Conservation (phyloP, 306 rosid genomes). For the Ochetophila trinervis region DNA sequence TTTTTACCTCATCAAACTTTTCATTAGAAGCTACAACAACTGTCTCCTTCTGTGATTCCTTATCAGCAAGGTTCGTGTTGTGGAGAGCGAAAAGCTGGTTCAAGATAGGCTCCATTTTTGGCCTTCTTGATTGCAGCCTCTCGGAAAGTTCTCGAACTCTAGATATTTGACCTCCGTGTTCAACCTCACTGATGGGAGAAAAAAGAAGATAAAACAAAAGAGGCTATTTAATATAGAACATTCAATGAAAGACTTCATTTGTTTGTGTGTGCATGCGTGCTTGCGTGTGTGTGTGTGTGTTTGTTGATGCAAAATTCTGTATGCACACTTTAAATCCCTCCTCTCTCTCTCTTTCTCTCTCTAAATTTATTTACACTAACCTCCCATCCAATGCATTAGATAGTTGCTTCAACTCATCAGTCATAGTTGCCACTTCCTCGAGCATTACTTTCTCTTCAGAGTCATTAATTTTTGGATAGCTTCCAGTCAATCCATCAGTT, state of each 20-base stretch:
- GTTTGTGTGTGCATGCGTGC: too few species aligned
- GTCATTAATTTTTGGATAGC: not conserved
- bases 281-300: too few species aligned
- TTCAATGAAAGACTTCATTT: too few species aligned
- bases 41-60: not conserved
- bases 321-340: too few species aligned
- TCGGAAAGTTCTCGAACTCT: not conserved
- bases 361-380: conserved; percentile 4
- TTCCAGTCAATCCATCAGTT: not conserved
- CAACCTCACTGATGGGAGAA: not conserved
- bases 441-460: not conserved
- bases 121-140: conserved; percentile 15
- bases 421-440: conserved; percentile 14
- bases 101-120: conserved; percentile 10
- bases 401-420: conserved; percentile 31
- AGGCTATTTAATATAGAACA: too few species aligned
- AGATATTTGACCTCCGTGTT: not conserved
- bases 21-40: not conserved
- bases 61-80: not conserved
- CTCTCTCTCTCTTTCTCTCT: too few species aligned
- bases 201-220: not conserved
- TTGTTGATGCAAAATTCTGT: too few species aligned
- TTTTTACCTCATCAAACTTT: too few species aligned
- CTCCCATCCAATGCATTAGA: conserved; percentile 18
- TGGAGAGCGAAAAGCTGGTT: not conserved